phyloP scores from a whole-genome alignment of 164 flowering plant species.

The Cinnamomum micranthum region DNA sequence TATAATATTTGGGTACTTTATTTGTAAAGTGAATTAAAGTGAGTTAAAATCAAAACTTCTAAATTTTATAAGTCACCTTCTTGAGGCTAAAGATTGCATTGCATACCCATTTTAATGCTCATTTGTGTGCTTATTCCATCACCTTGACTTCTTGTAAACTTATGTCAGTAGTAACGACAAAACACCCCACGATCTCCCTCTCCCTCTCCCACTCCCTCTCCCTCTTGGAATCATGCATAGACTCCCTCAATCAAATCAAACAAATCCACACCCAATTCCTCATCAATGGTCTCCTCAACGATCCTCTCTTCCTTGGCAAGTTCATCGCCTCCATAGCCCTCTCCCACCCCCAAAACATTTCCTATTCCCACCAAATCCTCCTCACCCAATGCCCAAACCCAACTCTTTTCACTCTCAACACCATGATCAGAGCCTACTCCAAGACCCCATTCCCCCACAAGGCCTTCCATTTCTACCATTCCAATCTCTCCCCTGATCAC shows the following conservation, averaged over 20 bases:
- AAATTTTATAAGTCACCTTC: too few species aligned
- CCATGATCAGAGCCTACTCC: slow-evolving; percentile 52
- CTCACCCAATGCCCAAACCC: slow-evolving; percentile 22
- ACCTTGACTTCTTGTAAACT: too few species aligned
- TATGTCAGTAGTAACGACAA: background rate
- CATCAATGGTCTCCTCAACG: slow-evolving; percentile 27
- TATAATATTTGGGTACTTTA: too few species aligned
- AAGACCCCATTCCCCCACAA: slow-evolving; percentile 34
- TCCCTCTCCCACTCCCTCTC: background rate
- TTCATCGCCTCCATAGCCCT: slow-evolving; percentile 36
- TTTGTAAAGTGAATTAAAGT: too few species aligned
- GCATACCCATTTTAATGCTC: too few species aligned
- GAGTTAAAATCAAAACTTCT: too few species aligned
- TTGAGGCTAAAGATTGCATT: too few species aligned
- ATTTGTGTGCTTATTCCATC: too few species aligned
- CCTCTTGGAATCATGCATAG: slow-evolving; percentile 24
- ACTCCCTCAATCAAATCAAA: slow-evolving; percentile 23
- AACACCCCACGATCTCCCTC: slow-evolving; percentile 24
- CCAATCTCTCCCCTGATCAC: slow-evolving; percentile 37
- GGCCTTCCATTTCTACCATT: slow-evolving; percentile 33
- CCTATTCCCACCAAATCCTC: slow-evolving; percentile 35
- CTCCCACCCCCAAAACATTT: slow-evolving; percentile 27
- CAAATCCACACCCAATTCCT: slow-evolving; percentile 49
- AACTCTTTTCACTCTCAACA: slow-evolving; percentile 37
- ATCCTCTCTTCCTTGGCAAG: slow-evolving; percentile 28